phyloP scores from a whole-genome alignment of 306 rosid species.

The Ceratonia siliqua region DNA sequence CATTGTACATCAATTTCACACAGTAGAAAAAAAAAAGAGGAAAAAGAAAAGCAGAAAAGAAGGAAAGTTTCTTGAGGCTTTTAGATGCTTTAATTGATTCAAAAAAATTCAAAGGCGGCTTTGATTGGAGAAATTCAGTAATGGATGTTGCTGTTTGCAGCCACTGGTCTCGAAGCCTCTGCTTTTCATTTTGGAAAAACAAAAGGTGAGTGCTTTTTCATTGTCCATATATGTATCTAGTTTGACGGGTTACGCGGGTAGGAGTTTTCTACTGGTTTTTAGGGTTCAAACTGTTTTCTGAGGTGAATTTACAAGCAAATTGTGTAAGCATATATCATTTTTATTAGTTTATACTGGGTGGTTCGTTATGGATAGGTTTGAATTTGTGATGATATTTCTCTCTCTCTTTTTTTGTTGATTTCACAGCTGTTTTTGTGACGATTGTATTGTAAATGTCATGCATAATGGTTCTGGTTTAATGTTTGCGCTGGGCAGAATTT shows the following conservation, averaged over 20 bases:
- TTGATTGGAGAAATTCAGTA: constrained; percentile 42
- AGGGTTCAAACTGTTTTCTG: constrained; percentile 17
- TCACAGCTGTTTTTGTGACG: constrained; percentile 1
- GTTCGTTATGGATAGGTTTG: neutral
- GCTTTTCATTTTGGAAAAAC: constrained; percentile 57
- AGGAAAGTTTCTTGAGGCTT: constrained; percentile 39
- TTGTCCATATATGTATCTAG: neutral
- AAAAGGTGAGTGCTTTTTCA: constrained; percentile 50
- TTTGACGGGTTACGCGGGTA: neutral
- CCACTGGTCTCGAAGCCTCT: constrained; percentile 40
- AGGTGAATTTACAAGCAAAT: constrained; percentile 14
- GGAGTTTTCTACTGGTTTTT: neutral
- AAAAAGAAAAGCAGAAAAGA: constrained; percentile 1
- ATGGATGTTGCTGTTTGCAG: constrained; percentile 54
- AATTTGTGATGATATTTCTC: constrained; percentile 30
- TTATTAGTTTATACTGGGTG: neutral
- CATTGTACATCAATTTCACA: constrained; percentile 6
- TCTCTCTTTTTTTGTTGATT: neutral
- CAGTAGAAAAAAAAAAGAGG: neutral
- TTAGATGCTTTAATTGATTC: constrained; percentile 47
- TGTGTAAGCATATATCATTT: neutral
- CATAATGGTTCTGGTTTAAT: constrained; percentile 33
- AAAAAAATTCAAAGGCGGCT: constrained; percentile 45
- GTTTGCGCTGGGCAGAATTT: constrained; percentile 49
- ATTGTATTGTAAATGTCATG: constrained; percentile 14